A percentile compares a stretch with the other conserved stretches of the same genome.
Conservation (phyloP, 441 rosid genomes). For the Populus hybrid region DNA sequence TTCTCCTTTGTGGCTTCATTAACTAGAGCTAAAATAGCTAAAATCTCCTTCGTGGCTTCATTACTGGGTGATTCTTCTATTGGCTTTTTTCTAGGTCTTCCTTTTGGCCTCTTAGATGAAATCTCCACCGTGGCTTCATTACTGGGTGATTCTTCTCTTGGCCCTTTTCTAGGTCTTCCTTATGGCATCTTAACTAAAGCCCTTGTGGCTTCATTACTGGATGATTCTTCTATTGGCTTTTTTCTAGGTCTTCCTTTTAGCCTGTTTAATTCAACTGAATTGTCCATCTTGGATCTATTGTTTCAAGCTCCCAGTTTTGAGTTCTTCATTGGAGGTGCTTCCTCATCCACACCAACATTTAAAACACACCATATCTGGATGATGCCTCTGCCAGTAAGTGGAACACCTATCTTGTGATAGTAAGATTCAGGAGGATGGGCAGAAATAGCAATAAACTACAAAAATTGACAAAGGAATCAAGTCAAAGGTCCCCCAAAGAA, state of each 20-base stretch:
- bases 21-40: constrained; percentile 2
- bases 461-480: constrained; percentile 7
- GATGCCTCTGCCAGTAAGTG: constrained; percentile 79
- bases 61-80: constrained; percentile 1
- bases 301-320: neutral
- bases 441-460: constrained; percentile 83
- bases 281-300: neutral
- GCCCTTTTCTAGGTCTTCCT: constrained; percentile 52
- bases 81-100: constrained; percentile 51
- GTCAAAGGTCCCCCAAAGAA: neutral
- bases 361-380: constrained; percentile 89
- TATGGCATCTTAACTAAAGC: constrained; percentile 25
- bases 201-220: neutral
- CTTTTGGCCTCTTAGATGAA: constrained; percentile 36
- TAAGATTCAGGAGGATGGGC: constrained; percentile 87
- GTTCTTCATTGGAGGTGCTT: constrained; percentile 1
- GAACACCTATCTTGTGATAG: constrained; percentile 76
- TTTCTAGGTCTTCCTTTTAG: constrained; percentile 58
- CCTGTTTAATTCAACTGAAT: constrained; percentile 12
- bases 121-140: neutral
- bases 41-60: neutral
- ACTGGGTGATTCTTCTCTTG: neutral
- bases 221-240: constrained; percentile 14
- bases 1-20: constrained; percentile 27
- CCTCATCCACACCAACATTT: constrained; percentile 31